Evolutionary conservation across 2,329 filamentous ascomycete genomes (phyloP).

Genomic region (Pestalotiopsis sp.): DNA sequence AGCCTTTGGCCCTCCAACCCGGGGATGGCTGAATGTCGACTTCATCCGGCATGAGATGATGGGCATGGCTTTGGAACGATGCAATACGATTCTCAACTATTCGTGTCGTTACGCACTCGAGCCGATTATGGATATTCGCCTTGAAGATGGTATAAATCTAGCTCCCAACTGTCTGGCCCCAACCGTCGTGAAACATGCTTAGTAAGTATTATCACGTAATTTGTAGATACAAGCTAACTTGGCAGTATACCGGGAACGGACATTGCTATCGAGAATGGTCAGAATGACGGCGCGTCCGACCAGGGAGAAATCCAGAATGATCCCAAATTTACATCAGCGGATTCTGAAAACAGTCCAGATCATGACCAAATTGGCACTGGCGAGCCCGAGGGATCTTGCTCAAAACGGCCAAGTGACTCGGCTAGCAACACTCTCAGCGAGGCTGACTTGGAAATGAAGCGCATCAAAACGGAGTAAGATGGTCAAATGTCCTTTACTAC

Average conservation of each 20-base stretch:
- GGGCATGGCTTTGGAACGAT: constrained; percentile 9
- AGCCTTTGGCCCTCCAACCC: not conserved
- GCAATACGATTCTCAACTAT: constrained; percentile 9
- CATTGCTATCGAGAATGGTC: not conserved
- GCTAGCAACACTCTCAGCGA: not conserved
- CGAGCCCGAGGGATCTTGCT: not conserved
- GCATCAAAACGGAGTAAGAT: not conserved
- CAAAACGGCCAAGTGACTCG: not conserved
- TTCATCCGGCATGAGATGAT: constrained; percentile 14
- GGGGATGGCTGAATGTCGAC: constrained; percentile 13
- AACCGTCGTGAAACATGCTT: not conserved
- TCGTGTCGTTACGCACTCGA: constrained; percentile 9
- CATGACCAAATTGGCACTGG: too few species aligned
- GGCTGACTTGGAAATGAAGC: not conserved
- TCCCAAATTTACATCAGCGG: not conserved
- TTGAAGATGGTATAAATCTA: not conserved
- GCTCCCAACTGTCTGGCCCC: not conserved
- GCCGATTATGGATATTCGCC: constrained; percentile 6
- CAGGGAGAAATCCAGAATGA: not conserved
- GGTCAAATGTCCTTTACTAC: not conserved
- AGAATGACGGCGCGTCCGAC: not conserved
- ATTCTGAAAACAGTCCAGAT: too few species aligned
- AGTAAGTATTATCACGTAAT: not conserved
- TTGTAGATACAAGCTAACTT: not conserved
- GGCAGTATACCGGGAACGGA: not conserved